Conservation (phyloP, 805 yeast genomes). For the Zygotorulaspora sp. region DNA sequence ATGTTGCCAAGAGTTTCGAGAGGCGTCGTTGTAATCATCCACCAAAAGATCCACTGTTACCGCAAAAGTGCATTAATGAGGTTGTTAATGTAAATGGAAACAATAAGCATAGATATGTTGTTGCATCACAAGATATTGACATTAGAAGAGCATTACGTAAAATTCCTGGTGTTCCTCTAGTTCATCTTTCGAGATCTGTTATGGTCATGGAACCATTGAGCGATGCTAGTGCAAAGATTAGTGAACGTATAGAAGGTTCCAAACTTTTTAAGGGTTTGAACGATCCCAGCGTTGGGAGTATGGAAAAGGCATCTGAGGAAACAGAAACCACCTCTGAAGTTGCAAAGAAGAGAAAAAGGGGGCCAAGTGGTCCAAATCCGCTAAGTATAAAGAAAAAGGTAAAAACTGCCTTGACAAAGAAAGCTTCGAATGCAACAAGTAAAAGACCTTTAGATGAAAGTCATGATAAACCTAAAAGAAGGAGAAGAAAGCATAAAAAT, state of each 20-base stretch:
- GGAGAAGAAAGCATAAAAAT: conserved; percentile 23
- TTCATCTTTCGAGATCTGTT: conserved; percentile 84
- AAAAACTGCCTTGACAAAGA: conserved; percentile 12
- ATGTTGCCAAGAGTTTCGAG: conserved; percentile 75
- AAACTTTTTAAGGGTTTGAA: conserved; percentile 81
- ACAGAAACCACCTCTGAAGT: conserved; percentile 11
- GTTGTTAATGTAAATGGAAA: conserved; percentile 65
- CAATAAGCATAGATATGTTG: conserved; percentile 86
- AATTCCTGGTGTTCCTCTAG: conserved; percentile 85
- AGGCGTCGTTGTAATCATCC: conserved; percentile 90
- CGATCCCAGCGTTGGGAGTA: conserved; percentile 49
- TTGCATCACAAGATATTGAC: conserved; percentile 75
- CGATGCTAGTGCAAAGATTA: conserved; percentile 53
- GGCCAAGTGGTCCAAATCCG: conserved; percentile 85
- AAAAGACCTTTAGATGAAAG: not conserved
- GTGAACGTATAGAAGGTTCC: conserved; percentile 50
- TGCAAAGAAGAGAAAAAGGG: conserved; percentile 49
- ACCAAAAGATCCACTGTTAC: conserved; percentile 54
- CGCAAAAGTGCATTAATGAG: conserved; percentile 70
- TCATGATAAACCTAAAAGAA: conserved; percentile 15
- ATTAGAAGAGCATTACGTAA: conserved; percentile 65
- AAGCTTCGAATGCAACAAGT: conserved; percentile 2
- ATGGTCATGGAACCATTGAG: conserved; percentile 95
- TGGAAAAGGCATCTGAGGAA: conserved; percentile 24
- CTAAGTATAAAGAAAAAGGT: conserved; percentile 79